phyloP scores from a whole-genome alignment of 2,329 filamentous ascomycete species.

The Ceratocystis huliohia region DNA sequence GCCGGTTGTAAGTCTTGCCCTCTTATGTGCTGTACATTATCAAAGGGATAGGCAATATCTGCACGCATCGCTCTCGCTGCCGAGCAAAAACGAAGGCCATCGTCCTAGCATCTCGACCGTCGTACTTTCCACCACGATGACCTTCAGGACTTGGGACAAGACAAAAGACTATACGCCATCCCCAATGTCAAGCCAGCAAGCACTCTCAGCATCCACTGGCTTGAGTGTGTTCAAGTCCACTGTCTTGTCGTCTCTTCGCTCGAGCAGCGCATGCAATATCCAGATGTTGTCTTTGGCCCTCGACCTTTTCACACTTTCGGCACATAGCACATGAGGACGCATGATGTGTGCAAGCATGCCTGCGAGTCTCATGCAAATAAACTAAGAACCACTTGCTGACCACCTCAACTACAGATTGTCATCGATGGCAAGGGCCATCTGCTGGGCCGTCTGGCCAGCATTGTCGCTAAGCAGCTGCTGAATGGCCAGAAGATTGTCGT shows the following conservation, averaged over 20 bases:
- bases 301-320: neutral
- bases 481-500: constrained; percentile 99
- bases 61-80: constrained; percentile 10
- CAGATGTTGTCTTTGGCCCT: constrained; percentile 6
- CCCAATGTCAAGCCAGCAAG: neutral
- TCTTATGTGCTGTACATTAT: constrained; percentile 13
- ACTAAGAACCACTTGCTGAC: constrained; percentile 24
- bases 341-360: neutral
- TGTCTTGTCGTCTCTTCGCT: neutral
- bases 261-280: constrained; percentile 6
- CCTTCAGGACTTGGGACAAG: neutral
- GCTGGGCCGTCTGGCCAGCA: constrained; percentile 95
- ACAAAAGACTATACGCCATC: neutral
- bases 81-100: neutral
- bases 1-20: constrained; percentile 49
- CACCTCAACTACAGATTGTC: constrained; percentile 55
- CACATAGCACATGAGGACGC: neutral
- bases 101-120: neutral
- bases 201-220: neutral
- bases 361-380: neutral
- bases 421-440: constrained; percentile 99
- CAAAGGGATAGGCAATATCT: constrained; percentile 11
- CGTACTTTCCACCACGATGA: constrained; percentile 8
- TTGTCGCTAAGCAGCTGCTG: constrained; percentile 97
- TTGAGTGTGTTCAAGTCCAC: neutral